phyloP scores from a whole-genome alignment of 768 basidiomycete genomes.

The Terana coerulea region DNA sequence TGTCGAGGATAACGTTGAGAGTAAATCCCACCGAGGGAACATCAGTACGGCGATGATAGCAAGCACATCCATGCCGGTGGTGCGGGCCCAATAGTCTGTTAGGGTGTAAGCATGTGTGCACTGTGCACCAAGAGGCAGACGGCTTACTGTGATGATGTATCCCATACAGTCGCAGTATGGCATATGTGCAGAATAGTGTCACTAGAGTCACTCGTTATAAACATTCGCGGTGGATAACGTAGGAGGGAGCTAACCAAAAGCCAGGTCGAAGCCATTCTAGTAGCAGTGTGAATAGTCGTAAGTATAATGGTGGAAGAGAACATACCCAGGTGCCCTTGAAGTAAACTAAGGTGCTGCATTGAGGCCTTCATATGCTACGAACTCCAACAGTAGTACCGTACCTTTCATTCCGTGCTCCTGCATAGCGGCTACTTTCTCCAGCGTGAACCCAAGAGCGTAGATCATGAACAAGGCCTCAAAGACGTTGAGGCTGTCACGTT shows the following conservation, averaged over 20 bases:
- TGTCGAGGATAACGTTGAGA: background rate
- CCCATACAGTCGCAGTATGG: conserved; percentile 74
- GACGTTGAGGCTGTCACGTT: conserved; percentile 55
- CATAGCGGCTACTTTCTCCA: conserved; percentile 93
- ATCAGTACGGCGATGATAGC: conserved; percentile 87
- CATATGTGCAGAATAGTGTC: conserved; percentile 74
- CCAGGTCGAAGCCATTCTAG: conserved; percentile 90
- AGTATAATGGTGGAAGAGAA: conserved; percentile 1
- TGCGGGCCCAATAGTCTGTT: conserved; percentile 61
- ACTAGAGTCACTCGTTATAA: too few relatives aligned
- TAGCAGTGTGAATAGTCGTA: conserved; percentile 10
- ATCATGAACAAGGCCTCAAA: conserved; percentile 76
- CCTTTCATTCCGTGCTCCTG: conserved; percentile 94
- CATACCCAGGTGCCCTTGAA: conserved; percentile 83
- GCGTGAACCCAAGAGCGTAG: conserved; percentile 75
- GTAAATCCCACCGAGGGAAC: conserved; percentile 65
- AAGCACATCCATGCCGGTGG: conserved; percentile 75
- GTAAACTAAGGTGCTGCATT: conserved; percentile 47
- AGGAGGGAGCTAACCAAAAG: conserved; percentile 57
- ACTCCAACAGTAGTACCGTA: conserved; percentile 22
- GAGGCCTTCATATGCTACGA: background rate
- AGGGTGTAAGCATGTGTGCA: background rate
- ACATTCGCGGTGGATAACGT: background rate
- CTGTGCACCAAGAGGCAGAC: conserved; percentile 20
- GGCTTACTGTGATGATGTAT: conserved; percentile 62